Conservation (phyloP, 139 green algal genomes). For the Spirogloea muscicola region DNA sequence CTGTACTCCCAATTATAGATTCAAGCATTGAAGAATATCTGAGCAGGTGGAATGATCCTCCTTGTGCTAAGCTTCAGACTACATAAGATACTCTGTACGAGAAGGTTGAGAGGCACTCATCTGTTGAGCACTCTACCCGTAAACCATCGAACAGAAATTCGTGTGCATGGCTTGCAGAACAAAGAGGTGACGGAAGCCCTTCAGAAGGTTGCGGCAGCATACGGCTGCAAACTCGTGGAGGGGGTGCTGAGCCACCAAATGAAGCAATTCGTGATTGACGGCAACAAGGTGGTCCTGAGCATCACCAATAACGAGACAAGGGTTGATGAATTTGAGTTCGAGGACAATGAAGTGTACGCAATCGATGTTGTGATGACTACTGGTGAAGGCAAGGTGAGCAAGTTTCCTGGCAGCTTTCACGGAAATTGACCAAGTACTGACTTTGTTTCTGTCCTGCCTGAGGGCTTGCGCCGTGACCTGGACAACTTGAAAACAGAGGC, state of each 20-base stretch:
- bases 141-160: neutral
- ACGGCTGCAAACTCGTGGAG: slow-evolving; percentile 87
- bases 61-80: neutral
- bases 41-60: neutral
- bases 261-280: slow-evolving; percentile 97
- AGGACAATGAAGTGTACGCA: slow-evolving; percentile 92
- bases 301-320: slow-evolving; percentile 63
- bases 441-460: too few species aligned
- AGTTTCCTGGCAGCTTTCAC: too few species aligned
- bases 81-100: neutral
- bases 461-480: too few species aligned
- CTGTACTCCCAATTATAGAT: neutral
- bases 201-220: slow-evolving; percentile 74
- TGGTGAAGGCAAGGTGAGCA: slow-evolving; percentile 73
- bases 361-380: slow-evolving; percentile 91
- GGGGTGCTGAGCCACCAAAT: slow-evolving; percentile 92
- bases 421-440: too few species aligned
- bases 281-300: slow-evolving; percentile 93
- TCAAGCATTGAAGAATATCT: neutral
- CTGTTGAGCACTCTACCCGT: neutral
- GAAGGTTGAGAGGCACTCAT: neutral
- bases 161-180: slow-evolving; percentile 38
- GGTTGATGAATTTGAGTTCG: slow-evolving; percentile 89
- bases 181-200: slow-evolving; percentile 71
- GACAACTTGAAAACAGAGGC: too few species aligned